Evolutionary conservation across 1,284 basidiomycete species (phyloP), one percentile per base, ranked within the genome.

Genomic region (Cutaneotrichosporon sp.): DNA sequence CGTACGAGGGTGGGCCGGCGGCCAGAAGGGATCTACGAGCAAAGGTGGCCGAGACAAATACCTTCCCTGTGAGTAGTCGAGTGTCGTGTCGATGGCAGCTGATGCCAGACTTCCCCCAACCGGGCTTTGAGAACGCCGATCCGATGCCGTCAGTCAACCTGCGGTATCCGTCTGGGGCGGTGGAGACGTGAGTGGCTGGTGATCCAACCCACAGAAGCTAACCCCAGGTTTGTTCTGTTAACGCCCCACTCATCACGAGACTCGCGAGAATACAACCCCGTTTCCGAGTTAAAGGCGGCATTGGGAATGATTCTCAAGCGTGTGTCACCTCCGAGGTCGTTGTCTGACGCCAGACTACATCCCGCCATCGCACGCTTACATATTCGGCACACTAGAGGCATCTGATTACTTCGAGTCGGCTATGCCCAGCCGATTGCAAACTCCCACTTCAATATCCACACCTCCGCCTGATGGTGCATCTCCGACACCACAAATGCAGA

Each of bases 201-300:
- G 51, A 53, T 13, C 26, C 10, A n/a, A 31, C 59, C 53, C 50
- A 55, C 26, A 11, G 22, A 53, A 34, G 18, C 52, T 62, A 57
- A 49, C 53, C 4, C 10, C 65, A 81, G 80, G 26, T 82, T 81
- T 50, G 65, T 75, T 0, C 69, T 82, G 0, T 70, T 82, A 8
- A 72, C 71, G 0, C 79, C 81, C 2, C 72, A 67, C 16, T 70
- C 73, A 1, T 57, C 73, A 2, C 70, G 81, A 60, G 82, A 83
- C 68, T 82, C 73, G 3, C 70, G 81, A 60, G 82, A 83, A 68
- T 83, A 79, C 70, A 73, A 78, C 58, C 82, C 82, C 1, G 75
- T 83, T 14, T 72, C 74, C 60, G 82, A 82, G 65, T 66, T 83
- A 3, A 65, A 80, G 36, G 72, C 66, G 18, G 71, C 74, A 11